A percentile compares a stretch with the other conserved stretches of the same genome.
phyloP scores from a whole-genome alignment of 192 early-diverging fungal species.

The Gryganskiella cystojenkinii region DNA sequence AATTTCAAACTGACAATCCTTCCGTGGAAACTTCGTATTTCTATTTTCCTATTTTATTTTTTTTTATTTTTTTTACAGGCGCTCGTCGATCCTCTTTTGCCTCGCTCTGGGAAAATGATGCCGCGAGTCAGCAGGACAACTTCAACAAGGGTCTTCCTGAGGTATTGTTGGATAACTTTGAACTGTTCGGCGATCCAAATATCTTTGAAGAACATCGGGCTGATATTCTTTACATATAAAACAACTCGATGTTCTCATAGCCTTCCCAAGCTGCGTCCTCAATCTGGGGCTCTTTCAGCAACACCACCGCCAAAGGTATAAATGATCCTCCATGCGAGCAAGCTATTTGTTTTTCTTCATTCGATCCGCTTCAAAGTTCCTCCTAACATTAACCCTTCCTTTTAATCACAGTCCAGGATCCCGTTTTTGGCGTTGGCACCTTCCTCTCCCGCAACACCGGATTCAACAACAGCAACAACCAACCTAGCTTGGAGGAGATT shows the following conservation, averaged over 20 bases:
- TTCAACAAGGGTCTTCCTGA: conserved; percentile 49
- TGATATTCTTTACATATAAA: too few relatives aligned
- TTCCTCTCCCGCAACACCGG: conserved; percentile 37
- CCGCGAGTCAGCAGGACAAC: conserved; percentile 19
- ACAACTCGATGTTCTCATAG: conserved; percentile 5
- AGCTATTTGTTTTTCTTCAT: background rate
- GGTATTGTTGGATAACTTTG: conserved; percentile 11
- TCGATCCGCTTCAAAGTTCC: too few relatives aligned
- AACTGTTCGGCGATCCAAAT: background rate
- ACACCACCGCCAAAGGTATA: conserved; percentile 33
- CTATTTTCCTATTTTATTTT: background rate
- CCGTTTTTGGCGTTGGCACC: conserved; percentile 35
- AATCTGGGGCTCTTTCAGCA: conserved; percentile 51
- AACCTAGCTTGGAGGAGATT: conserved; percentile 62
- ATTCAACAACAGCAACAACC: conserved; percentile 38
- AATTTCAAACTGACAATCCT: background rate
- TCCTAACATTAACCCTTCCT: too few relatives aligned
- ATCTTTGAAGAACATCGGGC: too few relatives aligned
- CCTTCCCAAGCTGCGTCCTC: conserved; percentile 47
- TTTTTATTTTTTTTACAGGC: conserved; percentile 8
- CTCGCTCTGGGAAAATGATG: conserved; percentile 44
- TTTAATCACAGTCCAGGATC: conserved; percentile 21
- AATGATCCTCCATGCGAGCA: background rate
- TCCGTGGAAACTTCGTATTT: background rate
- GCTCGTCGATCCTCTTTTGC: conserved; percentile 47